A percentile compares a stretch with the other conserved stretches of the same genome.
Evolutionary conservation across 108 stramenopile species (phyloP).

Genomic region (Parietichytrium sp.): DNA sequence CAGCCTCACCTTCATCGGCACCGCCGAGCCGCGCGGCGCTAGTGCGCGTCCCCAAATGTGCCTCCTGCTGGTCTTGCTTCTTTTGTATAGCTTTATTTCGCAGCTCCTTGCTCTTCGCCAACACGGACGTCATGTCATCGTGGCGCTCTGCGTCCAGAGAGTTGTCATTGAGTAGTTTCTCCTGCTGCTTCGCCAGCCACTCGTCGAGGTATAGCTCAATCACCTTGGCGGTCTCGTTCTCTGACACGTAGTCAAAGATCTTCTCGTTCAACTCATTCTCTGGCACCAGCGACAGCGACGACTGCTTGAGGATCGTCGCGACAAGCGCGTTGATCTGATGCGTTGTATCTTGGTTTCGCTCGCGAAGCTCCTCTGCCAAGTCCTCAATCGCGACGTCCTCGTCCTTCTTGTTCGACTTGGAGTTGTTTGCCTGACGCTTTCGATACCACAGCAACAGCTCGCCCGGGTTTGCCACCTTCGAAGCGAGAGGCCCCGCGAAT

Average conservation of each 20-base stretch:
- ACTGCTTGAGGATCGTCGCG: neutral
- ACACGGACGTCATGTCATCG: no score
- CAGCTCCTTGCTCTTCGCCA: no score
- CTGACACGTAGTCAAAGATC: neutral
- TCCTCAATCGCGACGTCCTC: neutral
- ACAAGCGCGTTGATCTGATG: neutral
- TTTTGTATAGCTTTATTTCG: no score
- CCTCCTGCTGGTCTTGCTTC: no score
- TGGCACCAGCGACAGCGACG: neutral
- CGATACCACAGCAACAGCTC: slow-evolving; percentile 48
- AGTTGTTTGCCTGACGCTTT: neutral
- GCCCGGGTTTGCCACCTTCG: slow-evolving; percentile 51
- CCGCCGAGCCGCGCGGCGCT: no score
- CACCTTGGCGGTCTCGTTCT: neutral
- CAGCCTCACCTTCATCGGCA: no score
- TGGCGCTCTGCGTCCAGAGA: no score
- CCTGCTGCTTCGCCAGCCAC: neutral
- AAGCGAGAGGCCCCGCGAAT: slow-evolving; percentile 52
- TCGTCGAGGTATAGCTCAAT: slow-evolving; percentile 19
- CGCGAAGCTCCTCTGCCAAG: neutral
- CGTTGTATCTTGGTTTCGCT: neutral
- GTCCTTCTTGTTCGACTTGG: neutral
- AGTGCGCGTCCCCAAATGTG: no score
- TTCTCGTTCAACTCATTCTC: neutral
- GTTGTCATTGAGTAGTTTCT: no score